Evolutionary conservation across 139 green algal species (phyloP), one percentile per base, ranked within the genome.

Genomic region (Chlorella sp.): DNA sequence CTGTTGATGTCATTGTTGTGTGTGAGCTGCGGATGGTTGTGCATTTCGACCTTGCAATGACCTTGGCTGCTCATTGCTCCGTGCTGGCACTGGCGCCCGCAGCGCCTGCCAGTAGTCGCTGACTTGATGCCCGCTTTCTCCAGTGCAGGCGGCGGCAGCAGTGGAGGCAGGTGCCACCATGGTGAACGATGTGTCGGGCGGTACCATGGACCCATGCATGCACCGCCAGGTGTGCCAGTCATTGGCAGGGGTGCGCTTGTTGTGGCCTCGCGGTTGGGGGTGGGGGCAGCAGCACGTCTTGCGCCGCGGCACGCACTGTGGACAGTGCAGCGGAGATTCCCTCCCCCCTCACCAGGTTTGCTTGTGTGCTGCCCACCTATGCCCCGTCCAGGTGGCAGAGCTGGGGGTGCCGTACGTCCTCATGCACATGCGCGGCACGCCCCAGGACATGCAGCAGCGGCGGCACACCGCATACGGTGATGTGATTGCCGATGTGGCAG

Each of bases 181-280:
- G 3, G 91, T 99, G 41, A 99, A 99, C 85, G 97, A 99, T 85
- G 96, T 99, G 47, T 97, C 94, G 1, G 96, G 91, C 3, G 97
- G 97, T 1, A 32, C 32, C 4, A 51, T 95, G 47, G 97, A 99
- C 90, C 70, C 87, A 0, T 7, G 57, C 74, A 98, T 98, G 96
- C 78, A 92, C 36, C 7, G 71, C 13, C 76, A 87, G 81, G 95
- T 96, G 36, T 51, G 44, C 7, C 7, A 51, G 9, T 51, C 26
- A 1, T 38, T 39, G 64, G n/a, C 28, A 30, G 28, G 64, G 9
- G 17, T 39, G 28, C 28, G 23, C 28, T 9, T 3, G 26, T 71
- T 39, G 64, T 11, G 7, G 44, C 44, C 11, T 7, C 44, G 44
- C 23, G 21, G 62, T 68, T 68, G 62, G 21, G 4, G 44, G 44